Percentiles rank a stretch among this genome's conserved stretches.
Conservation (phyloP, 441 rosid species). For the Erodium chrysanthum region DNA sequence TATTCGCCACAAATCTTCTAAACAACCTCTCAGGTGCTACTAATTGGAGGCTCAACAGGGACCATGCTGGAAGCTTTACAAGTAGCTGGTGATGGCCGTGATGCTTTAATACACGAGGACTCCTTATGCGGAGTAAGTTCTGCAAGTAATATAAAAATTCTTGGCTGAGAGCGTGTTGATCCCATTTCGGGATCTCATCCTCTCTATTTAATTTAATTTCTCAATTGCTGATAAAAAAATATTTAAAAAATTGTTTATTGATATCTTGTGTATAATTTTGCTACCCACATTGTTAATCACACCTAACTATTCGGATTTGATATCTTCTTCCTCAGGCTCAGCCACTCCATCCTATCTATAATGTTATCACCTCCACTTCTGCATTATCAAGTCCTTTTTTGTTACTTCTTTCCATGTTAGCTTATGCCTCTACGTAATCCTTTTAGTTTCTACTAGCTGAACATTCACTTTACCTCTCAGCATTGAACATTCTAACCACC, state of each 20-base stretch:
- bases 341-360: not conserved
- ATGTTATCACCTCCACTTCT: not conserved
- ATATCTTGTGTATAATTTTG: not conserved
- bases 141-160: not conserved
- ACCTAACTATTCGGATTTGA: not conserved
- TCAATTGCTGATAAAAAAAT: too few relatives aligned
- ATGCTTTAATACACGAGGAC: slow-evolving; percentile 17
- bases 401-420: not conserved
- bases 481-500: not conserved
- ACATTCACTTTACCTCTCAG: not conserved
- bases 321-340: not conserved
- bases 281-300: not conserved
- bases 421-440: not conserved
- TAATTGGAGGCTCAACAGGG: slow-evolving; percentile 97
- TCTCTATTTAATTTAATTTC: too few relatives aligned
- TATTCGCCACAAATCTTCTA: slow-evolving; percentile 5
- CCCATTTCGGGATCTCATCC: too few relatives aligned
- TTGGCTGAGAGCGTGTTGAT: too few relatives aligned
- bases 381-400: not conserved
- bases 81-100: slow-evolving; percentile 75
- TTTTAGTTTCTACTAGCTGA: not conserved
- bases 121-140: slow-evolving; percentile 20
- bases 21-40: slow-evolving; percentile 48
- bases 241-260: not conserved
- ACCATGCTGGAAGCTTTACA: slow-evolving; percentile 93